Evolutionary conservation across 2,329 filamentous ascomycete genomes (phyloP), one percentile per base, ranked within the genome.

Genomic region (Rachicladosporium sp.): DNA sequence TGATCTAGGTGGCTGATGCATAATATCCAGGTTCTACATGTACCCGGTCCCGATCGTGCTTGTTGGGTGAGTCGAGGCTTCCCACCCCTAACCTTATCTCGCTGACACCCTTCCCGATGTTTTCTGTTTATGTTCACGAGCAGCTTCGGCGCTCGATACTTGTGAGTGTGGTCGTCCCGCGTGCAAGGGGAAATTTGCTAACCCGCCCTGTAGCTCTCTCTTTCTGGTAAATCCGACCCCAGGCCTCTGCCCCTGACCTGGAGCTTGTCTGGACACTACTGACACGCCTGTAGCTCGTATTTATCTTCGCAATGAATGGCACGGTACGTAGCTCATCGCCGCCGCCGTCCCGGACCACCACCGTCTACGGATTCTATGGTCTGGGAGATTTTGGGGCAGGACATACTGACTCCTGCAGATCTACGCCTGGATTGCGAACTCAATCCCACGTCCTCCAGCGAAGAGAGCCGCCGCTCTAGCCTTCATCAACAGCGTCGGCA

Each of bases 281-380:
- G 23, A 27, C 23, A 3, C 7, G 15, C 23, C 23, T 27, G 3
- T 6, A 27, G 23, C 23, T 27, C 8, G 48, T 66, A 45, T 72
- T 74, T 46, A 64, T 75, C 41, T 74, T 74, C 47, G 64, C 68
- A 10, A 69, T 69, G 54, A 71, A 72, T 57, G 67, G 66, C 29
- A 71, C 68, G 3, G 50, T 42, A 37, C 38, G 44, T 37, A 3
- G 4, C 11, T 12, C 9, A 31, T 15, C n/a, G 6, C n/a, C 15
- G 6, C 6, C 10, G 6, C 6, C 34, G 6, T 12, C 35, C 15
- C 5, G 15, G n/a, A n/a, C n/a, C n/a, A n/a, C n/a, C n/a, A n/a
- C n/a, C n/a, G n/a, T n/a, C n/a, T n/a, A n/a, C n/a, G n/a, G n/a
- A n/a, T n/a, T n/a, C n/a, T n/a, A n/a, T n/a, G n/a, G n/a, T n/a